phyloP scores from a whole-genome alignment of 2,329 filamentous ascomycete genomes.

The Chalara sp. region DNA sequence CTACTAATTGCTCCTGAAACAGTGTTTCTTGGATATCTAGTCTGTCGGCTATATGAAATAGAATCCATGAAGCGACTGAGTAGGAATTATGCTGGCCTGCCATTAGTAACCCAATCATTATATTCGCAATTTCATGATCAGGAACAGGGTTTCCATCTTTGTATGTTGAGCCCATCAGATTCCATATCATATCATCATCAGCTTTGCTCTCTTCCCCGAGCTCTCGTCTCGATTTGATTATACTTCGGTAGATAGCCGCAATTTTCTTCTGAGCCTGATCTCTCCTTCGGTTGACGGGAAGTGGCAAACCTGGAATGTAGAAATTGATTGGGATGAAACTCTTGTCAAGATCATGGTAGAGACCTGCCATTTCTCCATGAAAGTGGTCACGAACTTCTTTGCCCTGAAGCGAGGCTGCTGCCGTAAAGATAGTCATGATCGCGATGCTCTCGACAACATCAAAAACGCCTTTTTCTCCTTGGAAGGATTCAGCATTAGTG shows the following conservation, averaged over 20 bases:
- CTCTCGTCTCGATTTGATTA: conserved; percentile 60
- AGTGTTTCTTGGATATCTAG: conserved; percentile 73
- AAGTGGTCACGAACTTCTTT: conserved; percentile 73
- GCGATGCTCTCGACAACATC: conserved; percentile 72
- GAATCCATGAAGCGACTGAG: conserved; percentile 74
- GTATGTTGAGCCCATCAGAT: conserved; percentile 75
- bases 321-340: conserved; percentile 85
- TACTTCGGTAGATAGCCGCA: conserved; percentile 71
- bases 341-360: conserved; percentile 83
- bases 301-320: conserved; percentile 75
- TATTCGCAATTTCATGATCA: conserved; percentile 78
- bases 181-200: conserved; percentile 74
- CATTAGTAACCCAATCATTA: conserved; percentile 93
- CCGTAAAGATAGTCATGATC: conserved; percentile 82
- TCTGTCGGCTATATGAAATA: conserved; percentile 68
- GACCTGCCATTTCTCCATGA: conserved; percentile 67
- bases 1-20: conserved; percentile 69
- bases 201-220: conserved; percentile 39
- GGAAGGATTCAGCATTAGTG: conserved; percentile 39
- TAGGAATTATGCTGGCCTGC: conserved; percentile 82
- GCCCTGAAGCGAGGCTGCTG: conserved; percentile 76
- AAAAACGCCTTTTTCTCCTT: conserved; percentile 58
- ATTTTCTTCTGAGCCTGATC: conserved; percentile 74
- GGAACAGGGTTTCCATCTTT: conserved; percentile 70
- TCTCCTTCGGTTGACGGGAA: conserved; percentile 75